Evolutionary conservation across 805 yeast species (phyloP).

Genomic region (Tetrapisispora fleetii): DNA sequence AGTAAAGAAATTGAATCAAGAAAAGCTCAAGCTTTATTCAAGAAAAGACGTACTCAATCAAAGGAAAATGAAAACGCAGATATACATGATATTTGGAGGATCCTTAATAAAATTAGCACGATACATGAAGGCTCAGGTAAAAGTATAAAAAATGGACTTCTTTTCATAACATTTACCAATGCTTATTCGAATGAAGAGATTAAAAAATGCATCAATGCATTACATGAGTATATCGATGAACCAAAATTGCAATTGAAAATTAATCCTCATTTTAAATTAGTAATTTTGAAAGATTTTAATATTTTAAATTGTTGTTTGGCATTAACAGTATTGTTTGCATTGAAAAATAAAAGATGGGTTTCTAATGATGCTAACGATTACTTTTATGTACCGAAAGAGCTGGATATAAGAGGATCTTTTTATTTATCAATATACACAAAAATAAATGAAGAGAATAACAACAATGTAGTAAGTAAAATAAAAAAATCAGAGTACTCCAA

Average conservation of each 20-base stretch:
- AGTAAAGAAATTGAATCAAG: constrained; percentile 4
- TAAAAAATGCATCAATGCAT: constrained; percentile 7
- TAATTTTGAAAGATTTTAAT: constrained; percentile 11
- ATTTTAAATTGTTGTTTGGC: constrained; percentile 17
- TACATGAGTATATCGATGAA: constrained; percentile 12
- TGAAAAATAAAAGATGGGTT: constrained; percentile 10
- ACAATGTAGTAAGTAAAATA: neutral
- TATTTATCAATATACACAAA: constrained; percentile 11
- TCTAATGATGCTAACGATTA: constrained; percentile 5
- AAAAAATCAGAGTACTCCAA: neutral
- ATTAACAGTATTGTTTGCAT: constrained; percentile 11
- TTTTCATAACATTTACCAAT: constrained; percentile 10
- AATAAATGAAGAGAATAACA: neutral
- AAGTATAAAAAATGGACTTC: constrained; percentile 10
- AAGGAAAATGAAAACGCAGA: constrained; percentile 5
- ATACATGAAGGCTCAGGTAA: constrained; percentile 5
- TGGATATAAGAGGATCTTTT: constrained; percentile 10
- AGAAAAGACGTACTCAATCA: neutral
- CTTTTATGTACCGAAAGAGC: constrained; percentile 10
- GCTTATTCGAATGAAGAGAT: constrained; percentile 1
- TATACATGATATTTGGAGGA: constrained; percentile 21
- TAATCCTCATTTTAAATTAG: constrained; percentile 1
- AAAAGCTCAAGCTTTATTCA: neutral
- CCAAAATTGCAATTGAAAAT: constrained; percentile 7
- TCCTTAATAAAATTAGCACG: constrained; percentile 14